Evolutionary conservation across 345 rosid genomes (phyloP).

Genomic region (Dovyalis caffra): DNA sequence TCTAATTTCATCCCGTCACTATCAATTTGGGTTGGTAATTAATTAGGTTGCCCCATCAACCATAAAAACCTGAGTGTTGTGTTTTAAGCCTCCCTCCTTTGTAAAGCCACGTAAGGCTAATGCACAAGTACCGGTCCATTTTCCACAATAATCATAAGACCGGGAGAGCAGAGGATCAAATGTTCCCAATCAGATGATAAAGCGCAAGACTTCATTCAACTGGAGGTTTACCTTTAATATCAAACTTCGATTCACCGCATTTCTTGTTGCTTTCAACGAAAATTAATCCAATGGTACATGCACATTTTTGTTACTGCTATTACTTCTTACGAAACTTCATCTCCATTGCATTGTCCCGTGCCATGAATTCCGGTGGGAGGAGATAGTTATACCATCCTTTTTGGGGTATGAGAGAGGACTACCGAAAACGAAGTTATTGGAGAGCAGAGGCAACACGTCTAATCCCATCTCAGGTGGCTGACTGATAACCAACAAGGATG

Average conservation of each 20-base stretch:
- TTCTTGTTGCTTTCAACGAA: background rate
- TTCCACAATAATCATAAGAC: background rate
- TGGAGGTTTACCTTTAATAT: too few species aligned
- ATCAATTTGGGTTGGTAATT: too few species aligned
- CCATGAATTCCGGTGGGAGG: background rate
- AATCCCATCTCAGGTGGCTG: background rate
- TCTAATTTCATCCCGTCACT: too few species aligned
- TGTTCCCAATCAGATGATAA: too few species aligned
- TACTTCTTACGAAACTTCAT: background rate
- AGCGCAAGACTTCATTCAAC: too few species aligned
- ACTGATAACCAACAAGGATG: too few species aligned
- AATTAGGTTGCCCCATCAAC: too few species aligned
- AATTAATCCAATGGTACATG: background rate
- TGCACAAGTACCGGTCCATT: background rate
- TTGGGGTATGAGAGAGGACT: background rate
- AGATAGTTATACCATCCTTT: too few species aligned
- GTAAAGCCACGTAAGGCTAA: too few species aligned
- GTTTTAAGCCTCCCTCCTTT: too few species aligned
- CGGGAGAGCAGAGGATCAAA: too few species aligned
- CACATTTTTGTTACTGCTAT: background rate
- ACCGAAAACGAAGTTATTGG: background rate
- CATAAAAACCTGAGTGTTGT: too few species aligned
- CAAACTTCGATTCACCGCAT: background rate
- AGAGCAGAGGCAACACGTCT: background rate
- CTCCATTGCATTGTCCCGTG: background rate